Evolutionary conservation across 192 early-diverging fungal genomes (phyloP).

Genomic region (Fimicolochytrium jonesii): DNA sequence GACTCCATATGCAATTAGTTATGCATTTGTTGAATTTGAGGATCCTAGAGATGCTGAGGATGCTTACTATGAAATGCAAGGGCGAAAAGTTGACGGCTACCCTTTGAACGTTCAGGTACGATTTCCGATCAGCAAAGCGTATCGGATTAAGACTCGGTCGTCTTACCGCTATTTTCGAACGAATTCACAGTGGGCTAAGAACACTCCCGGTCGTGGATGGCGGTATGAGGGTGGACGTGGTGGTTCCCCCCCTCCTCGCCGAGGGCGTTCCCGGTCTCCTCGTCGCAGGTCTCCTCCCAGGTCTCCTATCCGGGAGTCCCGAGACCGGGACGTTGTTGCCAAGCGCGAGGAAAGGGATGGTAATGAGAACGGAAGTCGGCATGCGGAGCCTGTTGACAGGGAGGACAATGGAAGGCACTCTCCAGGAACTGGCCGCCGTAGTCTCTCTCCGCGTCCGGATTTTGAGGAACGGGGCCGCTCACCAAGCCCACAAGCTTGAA

Average conservation of each 20-base stretch:
- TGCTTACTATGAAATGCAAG: slow-evolving; percentile 92
- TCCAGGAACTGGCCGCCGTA: slow-evolving; percentile 3
- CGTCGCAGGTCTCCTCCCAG: slow-evolving; percentile 13
- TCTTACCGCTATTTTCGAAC: too few relatives aligned
- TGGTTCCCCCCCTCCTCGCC: too few relatives aligned
- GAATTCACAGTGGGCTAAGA: slow-evolving; percentile 73
- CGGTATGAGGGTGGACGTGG: slow-evolving; percentile 67
- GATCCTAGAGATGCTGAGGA: slow-evolving; percentile 86
- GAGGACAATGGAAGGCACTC: not conserved
- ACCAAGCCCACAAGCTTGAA: too few relatives aligned
- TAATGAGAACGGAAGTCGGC: not conserved
- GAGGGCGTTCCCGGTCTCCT: slow-evolving; percentile 23
- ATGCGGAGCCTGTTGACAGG: too few relatives aligned
- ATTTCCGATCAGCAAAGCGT: not conserved
- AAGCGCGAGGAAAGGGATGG: not conserved
- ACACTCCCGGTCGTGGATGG: slow-evolving; percentile 74
- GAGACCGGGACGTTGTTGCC: not conserved
- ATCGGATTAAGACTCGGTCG: not conserved
- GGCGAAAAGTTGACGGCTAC: slow-evolving; percentile 71
- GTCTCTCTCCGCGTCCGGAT: slow-evolving; percentile 8
- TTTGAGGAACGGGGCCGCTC: not conserved
- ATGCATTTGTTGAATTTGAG: slow-evolving; percentile 95
- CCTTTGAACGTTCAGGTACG: slow-evolving; percentile 74
- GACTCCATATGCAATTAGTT: too few relatives aligned
- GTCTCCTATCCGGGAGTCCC: not conserved